Evolutionary conservation across 768 basidiomycete species (phyloP).

Genomic region (Trametes cubensis): DNA sequence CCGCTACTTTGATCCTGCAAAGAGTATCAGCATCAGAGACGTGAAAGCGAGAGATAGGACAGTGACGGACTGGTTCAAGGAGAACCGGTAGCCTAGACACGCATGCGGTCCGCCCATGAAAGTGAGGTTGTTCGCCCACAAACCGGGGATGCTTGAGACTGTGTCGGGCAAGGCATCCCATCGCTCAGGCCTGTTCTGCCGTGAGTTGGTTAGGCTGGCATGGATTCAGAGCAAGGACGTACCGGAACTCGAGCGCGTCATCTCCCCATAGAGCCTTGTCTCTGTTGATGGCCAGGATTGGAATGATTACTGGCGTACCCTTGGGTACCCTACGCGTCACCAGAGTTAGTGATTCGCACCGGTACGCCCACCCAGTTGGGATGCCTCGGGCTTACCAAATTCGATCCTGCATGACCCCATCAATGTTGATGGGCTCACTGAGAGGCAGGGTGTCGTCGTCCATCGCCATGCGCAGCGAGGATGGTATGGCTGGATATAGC

Average conservation of each 20-base stretch:
- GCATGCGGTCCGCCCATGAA: conserved; percentile 67
- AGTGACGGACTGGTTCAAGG: conserved; percentile 55
- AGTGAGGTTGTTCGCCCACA: conserved; percentile 60
- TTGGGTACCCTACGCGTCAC: conserved; percentile 23
- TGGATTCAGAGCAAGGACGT: not conserved
- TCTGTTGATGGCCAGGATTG: conserved; percentile 56
- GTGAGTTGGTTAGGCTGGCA: not conserved
- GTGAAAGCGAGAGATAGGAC: not conserved
- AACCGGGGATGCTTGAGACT: conserved; percentile 53
- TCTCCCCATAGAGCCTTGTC: conserved; percentile 60
- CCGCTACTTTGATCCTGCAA: conserved; percentile 34
- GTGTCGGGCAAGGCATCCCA: conserved; percentile 57
- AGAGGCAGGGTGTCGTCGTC: conserved; percentile 57
- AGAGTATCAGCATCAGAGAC: too few relatives aligned
- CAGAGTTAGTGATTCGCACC: too few relatives aligned
- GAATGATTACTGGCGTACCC: conserved; percentile 44
- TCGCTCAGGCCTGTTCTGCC: conserved; percentile 54
- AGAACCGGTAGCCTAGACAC: conserved; percentile 70
- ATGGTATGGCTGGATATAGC: conserved; percentile 52
- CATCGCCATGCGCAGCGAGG: conserved; percentile 49
- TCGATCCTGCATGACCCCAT: conserved; percentile 17
- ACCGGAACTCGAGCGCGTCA: conserved; percentile 64
- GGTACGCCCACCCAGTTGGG: conserved; percentile 21
- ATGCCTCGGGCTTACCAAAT: conserved; percentile 25
- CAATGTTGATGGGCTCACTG: conserved; percentile 27